These are phyloP conservation scores for Fabrea salina DNA, from an alignment of 169 alveolate genomes.

Conservation along the genomic window DNA sequence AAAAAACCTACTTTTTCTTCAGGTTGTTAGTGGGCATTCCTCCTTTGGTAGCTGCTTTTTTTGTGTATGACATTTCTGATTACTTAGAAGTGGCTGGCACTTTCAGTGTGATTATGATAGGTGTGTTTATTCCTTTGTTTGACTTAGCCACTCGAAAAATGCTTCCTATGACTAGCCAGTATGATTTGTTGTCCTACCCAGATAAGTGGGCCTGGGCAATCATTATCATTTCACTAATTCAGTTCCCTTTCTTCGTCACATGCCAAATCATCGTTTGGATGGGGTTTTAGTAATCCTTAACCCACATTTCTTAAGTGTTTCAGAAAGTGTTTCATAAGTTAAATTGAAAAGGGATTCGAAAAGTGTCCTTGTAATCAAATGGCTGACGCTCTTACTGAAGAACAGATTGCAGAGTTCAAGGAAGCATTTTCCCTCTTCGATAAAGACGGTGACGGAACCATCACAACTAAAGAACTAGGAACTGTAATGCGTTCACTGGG, in stretches of 20 bases:
- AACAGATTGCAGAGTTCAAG: slow-evolving; percentile 99
- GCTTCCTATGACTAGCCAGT: background rate
- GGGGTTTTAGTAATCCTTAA: too few species aligned
- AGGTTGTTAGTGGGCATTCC: background rate
- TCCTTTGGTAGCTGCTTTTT: background rate
- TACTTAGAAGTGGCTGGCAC: background rate
- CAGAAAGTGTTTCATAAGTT: background rate
- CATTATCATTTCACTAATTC: too few species aligned
- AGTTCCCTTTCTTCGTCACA: too few species aligned
- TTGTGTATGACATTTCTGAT: background rate
- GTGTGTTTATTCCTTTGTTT: background rate
- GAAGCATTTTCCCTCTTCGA: slow-evolving; percentile 99
- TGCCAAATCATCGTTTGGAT: too few species aligned
- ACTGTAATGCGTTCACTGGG: slow-evolving; percentile 91
- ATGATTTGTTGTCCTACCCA: background rate
- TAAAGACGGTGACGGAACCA: slow-evolving; percentile 99
- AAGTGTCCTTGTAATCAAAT: slow-evolving; percentile 58
- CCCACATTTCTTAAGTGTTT: background rate
- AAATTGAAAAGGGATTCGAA: background rate
- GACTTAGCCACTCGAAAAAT: background rate
- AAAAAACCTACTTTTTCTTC: background rate
- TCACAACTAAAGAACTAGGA: slow-evolving; percentile 86
- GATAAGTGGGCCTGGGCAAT: background rate
- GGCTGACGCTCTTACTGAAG: slow-evolving; percentile 98
- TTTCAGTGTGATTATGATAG: background rate